Percentiles rank a stretch among this genome's conserved stretches.
These are phyloP conservation scores for Ceratobasidium sp. DNA, from an alignment of 1,284 basidiomycete species.

Conservation along the genomic window DNA sequence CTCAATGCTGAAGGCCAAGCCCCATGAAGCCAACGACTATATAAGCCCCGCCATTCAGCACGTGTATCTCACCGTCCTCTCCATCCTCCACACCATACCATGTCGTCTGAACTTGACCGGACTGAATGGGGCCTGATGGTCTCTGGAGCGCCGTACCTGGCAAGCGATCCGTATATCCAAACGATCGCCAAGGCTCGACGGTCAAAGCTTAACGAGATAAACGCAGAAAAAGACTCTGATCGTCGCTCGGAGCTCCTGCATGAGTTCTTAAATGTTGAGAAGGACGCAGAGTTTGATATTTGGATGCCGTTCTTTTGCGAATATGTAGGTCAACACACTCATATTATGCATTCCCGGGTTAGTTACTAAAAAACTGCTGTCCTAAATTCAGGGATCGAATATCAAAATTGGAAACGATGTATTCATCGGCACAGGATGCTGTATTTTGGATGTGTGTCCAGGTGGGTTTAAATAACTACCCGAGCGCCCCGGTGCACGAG, in stretches of 20 bases:
- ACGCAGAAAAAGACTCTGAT: constrained; percentile 42
- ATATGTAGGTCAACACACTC: constrained; percentile 51
- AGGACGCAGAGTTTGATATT: constrained; percentile 41
- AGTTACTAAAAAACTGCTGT: no score
- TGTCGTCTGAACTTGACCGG: constrained; percentile 3
- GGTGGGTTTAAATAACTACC: no score
- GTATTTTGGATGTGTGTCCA: constrained; percentile 49
- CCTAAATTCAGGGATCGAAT: constrained; percentile 53
- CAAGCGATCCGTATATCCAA: constrained; percentile 47
- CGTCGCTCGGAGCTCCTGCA: constrained; percentile 44
- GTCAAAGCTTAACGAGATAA: constrained; percentile 44
- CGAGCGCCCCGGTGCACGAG: no score
- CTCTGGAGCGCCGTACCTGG: constrained; percentile 46
- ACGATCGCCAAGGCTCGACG: constrained; percentile 42
- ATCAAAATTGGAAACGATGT: constrained; percentile 49
- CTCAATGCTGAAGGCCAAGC: background rate
- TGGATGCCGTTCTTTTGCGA: constrained; percentile 47
- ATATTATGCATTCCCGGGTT: no score
- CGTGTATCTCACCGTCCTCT: background rate
- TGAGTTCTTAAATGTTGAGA: constrained; percentile 43
- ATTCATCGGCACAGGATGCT: constrained; percentile 49
- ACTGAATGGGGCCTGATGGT: constrained; percentile 47
- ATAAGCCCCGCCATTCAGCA: background rate
- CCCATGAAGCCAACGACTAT: background rate
- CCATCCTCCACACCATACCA: background rate